Conservation (phyloP, 1,284 basidiomycete genomes). For the Apiotrichum montevideense region DNA sequence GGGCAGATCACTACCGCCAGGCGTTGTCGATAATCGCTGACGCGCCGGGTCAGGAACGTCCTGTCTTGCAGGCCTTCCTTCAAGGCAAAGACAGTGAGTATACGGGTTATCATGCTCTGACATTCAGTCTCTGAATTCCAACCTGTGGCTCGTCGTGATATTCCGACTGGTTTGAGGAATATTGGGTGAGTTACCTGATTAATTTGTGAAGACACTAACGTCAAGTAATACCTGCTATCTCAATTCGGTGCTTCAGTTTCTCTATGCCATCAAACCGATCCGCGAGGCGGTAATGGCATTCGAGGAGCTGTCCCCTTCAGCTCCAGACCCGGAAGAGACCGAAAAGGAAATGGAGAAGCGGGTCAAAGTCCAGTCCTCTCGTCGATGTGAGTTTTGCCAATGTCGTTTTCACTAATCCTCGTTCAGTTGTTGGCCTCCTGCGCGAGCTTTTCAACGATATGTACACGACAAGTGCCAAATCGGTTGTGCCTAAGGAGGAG, state of each 20-base stretch:
- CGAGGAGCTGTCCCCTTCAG: slow-evolving; percentile 4
- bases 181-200: slow-evolving; percentile 20
- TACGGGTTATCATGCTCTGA: not conserved
- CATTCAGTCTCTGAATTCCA: slow-evolving; percentile 19
- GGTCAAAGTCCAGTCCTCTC: slow-evolving; percentile 16
- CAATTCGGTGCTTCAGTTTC: slow-evolving; percentile 45
- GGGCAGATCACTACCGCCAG: slow-evolving; percentile 34
- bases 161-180: slow-evolving; percentile 45
- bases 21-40: slow-evolving; percentile 37
- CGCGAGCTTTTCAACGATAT: slow-evolving; percentile 38
- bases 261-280: slow-evolving; percentile 43
- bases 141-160: slow-evolving; percentile 29
- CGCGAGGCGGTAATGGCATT: slow-evolving; percentile 39
- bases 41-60: slow-evolving; percentile 34
- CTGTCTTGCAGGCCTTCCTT: slow-evolving; percentile 30
- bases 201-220: not conserved
- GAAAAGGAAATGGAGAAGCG: slow-evolving; percentile 10
- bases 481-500: slow-evolving; percentile 42
- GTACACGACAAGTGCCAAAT: slow-evolving; percentile 32
- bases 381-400: slow-evolving; percentile 31
- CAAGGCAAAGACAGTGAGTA: slow-evolving; percentile 18
- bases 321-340: not conserved
- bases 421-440: slow-evolving; percentile 35
- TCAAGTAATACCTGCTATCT: slow-evolving; percentile 44
- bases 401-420: not conserved